Conservation (phyloP, 768 basidiomycete species). For the Boletus pseudo-olivaceus region DNA sequence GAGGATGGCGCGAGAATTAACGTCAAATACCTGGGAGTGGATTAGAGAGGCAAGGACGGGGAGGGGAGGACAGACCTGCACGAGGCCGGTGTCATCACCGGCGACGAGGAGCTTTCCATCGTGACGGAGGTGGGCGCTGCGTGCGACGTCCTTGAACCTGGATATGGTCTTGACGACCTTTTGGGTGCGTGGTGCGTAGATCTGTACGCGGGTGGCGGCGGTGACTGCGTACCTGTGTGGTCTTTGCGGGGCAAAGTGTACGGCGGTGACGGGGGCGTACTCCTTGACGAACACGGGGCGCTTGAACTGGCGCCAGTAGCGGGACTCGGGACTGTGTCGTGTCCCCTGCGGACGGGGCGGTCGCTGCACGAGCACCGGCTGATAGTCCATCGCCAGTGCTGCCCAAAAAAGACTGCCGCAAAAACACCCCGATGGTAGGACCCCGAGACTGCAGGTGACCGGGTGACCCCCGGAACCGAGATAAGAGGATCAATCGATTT, state of each 20-base stretch:
- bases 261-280: conserved; percentile 91
- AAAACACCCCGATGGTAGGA: background rate
- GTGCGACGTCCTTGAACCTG: conserved; percentile 93
- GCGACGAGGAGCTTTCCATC: conserved; percentile 96
- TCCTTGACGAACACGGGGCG: conserved; percentile 95
- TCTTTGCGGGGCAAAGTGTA: conserved; percentile 84
- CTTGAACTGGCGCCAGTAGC: conserved; percentile 85
- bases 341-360: conserved; percentile 55
- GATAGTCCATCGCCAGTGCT: conserved; percentile 63
- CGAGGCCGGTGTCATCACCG: conserved; percentile 89
- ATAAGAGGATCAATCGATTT: conserved; percentile 21
- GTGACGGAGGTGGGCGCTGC: conserved; percentile 81
- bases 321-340: conserved; percentile 69
- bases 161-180: conserved; percentile 96
- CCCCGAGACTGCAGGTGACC: background rate
- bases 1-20: conserved; percentile 88
- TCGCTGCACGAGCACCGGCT: conserved; percentile 62
- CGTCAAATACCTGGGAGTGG: conserved; percentile 77
- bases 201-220: conserved; percentile 87
- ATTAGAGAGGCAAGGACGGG: background rate
- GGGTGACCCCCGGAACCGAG: conserved; percentile 7
- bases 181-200: conserved; percentile 95
- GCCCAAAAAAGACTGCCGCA: background rate
- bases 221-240: conserved; percentile 97
- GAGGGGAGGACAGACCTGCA: conserved; percentile 47